phyloP scores from a whole-genome alignment of 805 yeast species.

The Barnettozyma pratensis region DNA sequence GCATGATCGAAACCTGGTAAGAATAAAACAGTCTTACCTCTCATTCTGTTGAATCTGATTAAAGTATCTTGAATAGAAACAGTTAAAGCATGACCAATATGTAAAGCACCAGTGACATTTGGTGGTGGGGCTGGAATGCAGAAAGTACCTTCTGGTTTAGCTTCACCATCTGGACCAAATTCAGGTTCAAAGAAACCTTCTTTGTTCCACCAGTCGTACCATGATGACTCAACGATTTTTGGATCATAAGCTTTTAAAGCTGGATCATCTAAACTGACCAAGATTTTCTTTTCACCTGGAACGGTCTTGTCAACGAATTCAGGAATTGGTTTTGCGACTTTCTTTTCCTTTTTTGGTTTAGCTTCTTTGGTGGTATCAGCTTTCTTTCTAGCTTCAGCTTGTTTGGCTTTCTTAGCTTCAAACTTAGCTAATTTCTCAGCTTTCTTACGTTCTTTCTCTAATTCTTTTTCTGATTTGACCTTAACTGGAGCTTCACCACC shows the following conservation, averaged over 20 bases:
- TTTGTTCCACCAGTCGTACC: constrained; percentile 97
- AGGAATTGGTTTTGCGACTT: constrained; percentile 71
- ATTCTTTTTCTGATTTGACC: constrained; percentile 70
- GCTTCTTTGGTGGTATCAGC: constrained; percentile 32
- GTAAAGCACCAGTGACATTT: constrained; percentile 97
- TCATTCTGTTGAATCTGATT: constrained; percentile 93
- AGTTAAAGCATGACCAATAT: constrained; percentile 97
- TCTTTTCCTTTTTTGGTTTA: constrained; percentile 65
- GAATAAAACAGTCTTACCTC: constrained; percentile 88
- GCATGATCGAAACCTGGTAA: constrained; percentile 98
- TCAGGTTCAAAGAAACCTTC: constrained; percentile 88
- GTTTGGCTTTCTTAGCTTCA: constrained; percentile 75
- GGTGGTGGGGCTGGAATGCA: constrained; percentile 99
- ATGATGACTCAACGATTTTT: constrained; percentile 86
- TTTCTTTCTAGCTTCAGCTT: constrained; percentile 46
- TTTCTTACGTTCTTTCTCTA: constrained; percentile 82
- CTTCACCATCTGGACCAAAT: constrained; percentile 64
- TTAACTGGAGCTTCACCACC: constrained; percentile 31
- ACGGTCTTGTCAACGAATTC: constrained; percentile 79
- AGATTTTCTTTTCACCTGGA: constrained; percentile 86
- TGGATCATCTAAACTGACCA: constrained; percentile 85
- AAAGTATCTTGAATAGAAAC: constrained; percentile 91
- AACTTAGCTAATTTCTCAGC: constrained; percentile 86
- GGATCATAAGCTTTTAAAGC: constrained; percentile 94
- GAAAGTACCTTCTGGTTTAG: constrained; percentile 79